Percentiles rank a stretch among this genome's conserved stretches.
Evolutionary conservation across 768 basidiomycete genomes (phyloP).

Genomic region (Chlorophyllum brunneum): DNA sequence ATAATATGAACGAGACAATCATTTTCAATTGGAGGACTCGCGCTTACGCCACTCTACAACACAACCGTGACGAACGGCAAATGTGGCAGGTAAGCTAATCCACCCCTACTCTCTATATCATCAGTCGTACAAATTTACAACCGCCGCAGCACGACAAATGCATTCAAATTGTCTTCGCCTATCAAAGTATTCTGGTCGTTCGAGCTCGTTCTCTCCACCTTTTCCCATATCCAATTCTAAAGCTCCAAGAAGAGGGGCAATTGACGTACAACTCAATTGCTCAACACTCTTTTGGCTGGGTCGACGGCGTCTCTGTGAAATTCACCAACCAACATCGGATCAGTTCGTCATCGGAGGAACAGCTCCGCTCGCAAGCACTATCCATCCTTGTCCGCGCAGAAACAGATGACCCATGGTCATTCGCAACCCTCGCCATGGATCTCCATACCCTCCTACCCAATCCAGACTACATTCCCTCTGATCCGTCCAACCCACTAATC

Average conservation of each 20-base stretch:
- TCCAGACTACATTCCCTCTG: slow-evolving; percentile 18
- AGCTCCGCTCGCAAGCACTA: slow-evolving; percentile 19
- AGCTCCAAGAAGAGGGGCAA: slow-evolving; percentile 11
- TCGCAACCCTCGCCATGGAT: slow-evolving; percentile 43
- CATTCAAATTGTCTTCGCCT: slow-evolving; percentile 47
- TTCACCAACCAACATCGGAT: slow-evolving; percentile 10
- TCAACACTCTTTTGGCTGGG: slow-evolving; percentile 61
- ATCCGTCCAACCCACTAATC: background rate
- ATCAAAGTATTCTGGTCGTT: slow-evolving; percentile 49
- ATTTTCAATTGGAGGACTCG: slow-evolving; percentile 53
- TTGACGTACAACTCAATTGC: slow-evolving; percentile 33
- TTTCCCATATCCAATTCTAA: slow-evolving; percentile 45
- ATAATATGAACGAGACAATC: slow-evolving; percentile 46
- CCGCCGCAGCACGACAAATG: slow-evolving; percentile 42
- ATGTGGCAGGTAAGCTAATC: slow-evolving; percentile 26
- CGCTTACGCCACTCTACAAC: slow-evolving; percentile 42
- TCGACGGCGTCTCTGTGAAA: slow-evolving; percentile 51
- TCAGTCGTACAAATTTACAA: slow-evolving; percentile 3
- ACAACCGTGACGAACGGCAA: slow-evolving; percentile 25
- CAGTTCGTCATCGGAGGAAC: background rate
- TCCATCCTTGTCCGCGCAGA: slow-evolving; percentile 56
- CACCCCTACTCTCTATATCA: background rate
- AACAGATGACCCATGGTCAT: slow-evolving; percentile 58
- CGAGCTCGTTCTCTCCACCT: slow-evolving; percentile 56
- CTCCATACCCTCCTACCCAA: slow-evolving; percentile 46